phyloP scores from a whole-genome alignment of 2,329 filamentous ascomycete species.

The Exophiala bonariae region DNA sequence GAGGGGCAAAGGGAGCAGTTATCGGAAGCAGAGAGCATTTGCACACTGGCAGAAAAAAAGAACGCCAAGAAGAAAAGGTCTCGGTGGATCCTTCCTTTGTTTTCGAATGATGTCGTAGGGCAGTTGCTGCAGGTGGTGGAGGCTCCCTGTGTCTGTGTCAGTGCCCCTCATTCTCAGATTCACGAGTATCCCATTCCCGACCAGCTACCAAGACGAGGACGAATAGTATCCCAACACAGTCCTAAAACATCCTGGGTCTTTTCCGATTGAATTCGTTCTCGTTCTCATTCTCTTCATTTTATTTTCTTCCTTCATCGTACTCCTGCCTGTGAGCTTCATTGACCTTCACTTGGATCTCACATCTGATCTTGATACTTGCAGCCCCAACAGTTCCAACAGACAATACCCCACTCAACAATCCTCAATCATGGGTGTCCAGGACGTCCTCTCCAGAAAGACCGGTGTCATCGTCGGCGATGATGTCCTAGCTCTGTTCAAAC shows the following conservation, averaged over 20 bases:
- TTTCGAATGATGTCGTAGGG: not conserved
- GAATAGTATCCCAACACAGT: not conserved
- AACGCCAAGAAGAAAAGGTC: too few relatives aligned
- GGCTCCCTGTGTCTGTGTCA: too few relatives aligned
- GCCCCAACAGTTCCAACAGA: too few relatives aligned
- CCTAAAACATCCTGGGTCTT: too few relatives aligned
- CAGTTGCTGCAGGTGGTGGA: too few relatives aligned
- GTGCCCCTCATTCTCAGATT: not conserved
- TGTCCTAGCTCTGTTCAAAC: slow-evolving; percentile 75
- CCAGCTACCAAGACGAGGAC: too few relatives aligned
- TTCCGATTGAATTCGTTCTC: not conserved
- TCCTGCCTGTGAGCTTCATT: not conserved
- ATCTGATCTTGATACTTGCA: slow-evolving; percentile 1
- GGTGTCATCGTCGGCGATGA: slow-evolving; percentile 69
- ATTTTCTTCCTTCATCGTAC: not conserved
- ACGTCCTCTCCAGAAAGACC: slow-evolving; percentile 62
- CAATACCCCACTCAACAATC: slow-evolving; percentile 10
- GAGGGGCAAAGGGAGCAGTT: too few relatives aligned
- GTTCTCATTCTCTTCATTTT: not conserved
- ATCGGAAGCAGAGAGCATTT: too few relatives aligned
- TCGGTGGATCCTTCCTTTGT: too few relatives aligned
- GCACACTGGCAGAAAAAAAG: too few relatives aligned
- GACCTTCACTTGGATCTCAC: too few relatives aligned
- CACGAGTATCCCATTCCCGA: not conserved
- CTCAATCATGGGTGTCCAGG: slow-evolving; percentile 41